phyloP scores from a whole-genome alignment of 164 flowering plant species.

The Vitis amurensis region DNA sequence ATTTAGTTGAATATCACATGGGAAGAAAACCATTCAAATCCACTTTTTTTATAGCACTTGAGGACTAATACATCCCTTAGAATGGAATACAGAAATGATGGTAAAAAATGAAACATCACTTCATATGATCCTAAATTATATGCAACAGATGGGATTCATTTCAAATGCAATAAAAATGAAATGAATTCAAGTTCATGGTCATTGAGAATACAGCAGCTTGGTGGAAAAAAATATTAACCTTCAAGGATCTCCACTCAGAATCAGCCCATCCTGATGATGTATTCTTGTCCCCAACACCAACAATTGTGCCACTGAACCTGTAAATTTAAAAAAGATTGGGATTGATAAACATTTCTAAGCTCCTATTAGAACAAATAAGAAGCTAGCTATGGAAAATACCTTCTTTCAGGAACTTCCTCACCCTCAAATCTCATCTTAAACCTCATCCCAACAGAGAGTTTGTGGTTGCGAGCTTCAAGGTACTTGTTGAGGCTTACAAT shows the following conservation, averaged over 20 bases:
- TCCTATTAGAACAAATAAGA: not conserved
- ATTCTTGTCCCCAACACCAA: slow-evolving; percentile 66
- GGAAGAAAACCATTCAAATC: too few relatives aligned
- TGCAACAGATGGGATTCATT: too few relatives aligned
- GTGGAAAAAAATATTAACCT: slow-evolving; percentile 42
- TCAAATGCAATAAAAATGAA: too few relatives aligned
- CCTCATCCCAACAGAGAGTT: slow-evolving; percentile 85
- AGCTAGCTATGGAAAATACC: slow-evolving; percentile 39
- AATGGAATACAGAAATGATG: too few relatives aligned
- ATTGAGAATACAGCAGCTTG: not conserved
- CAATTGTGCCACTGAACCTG: slow-evolving; percentile 93
- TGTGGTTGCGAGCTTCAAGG: slow-evolving; percentile 68
- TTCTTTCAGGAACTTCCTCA: slow-evolving; percentile 95
- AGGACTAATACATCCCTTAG: too few relatives aligned
- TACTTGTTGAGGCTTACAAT: slow-evolving; percentile 82
- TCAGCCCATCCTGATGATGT: slow-evolving; percentile 63
- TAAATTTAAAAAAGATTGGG: not conserved
- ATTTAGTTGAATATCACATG: too few relatives aligned
- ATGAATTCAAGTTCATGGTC: too few relatives aligned
- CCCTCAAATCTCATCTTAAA: slow-evolving; percentile 97
- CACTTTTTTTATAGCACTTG: too few relatives aligned
- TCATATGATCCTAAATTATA: too few relatives aligned
- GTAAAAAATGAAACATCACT: too few relatives aligned
- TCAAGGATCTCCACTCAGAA: slow-evolving; percentile 94
- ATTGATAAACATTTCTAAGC: not conserved